Evolutionary conservation across 2,329 filamentous ascomycete genomes (phyloP), one percentile per base, ranked within the genome.

Genomic region (Nectriaceae sp.): DNA sequence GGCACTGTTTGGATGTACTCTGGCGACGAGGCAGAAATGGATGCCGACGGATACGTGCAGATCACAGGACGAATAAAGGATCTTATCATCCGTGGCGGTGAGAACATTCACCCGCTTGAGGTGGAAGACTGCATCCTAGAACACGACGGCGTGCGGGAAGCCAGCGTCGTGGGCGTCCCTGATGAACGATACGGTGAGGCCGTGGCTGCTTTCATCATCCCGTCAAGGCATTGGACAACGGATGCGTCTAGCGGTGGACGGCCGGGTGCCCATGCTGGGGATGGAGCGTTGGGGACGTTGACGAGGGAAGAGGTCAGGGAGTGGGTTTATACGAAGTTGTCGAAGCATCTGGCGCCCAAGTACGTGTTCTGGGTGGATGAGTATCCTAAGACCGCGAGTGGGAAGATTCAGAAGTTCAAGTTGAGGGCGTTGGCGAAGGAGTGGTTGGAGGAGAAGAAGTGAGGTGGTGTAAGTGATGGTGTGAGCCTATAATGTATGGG

Each of bases 331-430:
- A 72, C 76, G 47, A 82, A 78, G 42, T 68, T 97, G 53, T 82
- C 79, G 22, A 83, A 82, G 55, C 89, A 93, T 69, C 82, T 97
- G 65, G 89, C 89, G 44, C 93, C 93, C 0, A 94, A 89, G 70
- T 83, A 93, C 65, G 80, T 97, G n/a, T 96, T 96, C 65, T 96
- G 89, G 80, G 77, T 89, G 0, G 78, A 85, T 1, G 82, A 84
- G n/a, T 95, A 89, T 66, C 93, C 93, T 18, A 97, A 96, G 79
- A 99, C 94, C 29, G 89, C 91, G 5, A 96, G 90, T 67, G 93
- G 93, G 20, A 99, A 99, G 81, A 92, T 97, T 47, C 90, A 96
- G 73, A 97, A 97, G 74, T 97, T 88, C 67, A 93, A 87, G 73
- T 68, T 97, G 61, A 81, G 83, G 63, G 87, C 91, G 15, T 73